Conservation (phyloP, 148 eudicot species). For the Rhododendron mucronatum region DNA sequence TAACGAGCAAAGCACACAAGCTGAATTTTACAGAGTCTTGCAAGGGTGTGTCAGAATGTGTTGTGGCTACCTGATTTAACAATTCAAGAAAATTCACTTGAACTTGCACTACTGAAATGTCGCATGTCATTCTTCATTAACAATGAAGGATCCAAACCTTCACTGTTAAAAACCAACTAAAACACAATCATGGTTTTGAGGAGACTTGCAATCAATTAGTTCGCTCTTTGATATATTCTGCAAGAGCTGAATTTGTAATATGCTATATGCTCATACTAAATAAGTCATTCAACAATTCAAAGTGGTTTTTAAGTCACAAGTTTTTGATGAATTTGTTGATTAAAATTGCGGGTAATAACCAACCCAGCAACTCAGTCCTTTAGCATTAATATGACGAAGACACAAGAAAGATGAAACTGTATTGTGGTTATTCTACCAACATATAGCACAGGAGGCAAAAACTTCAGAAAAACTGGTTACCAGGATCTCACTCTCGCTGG, state of each 20-base stretch:
- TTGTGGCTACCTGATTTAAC: neutral
- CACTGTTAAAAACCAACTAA: neutral
- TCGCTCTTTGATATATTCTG: neutral
- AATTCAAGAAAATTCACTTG: neutral
- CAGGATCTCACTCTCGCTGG: neutral
- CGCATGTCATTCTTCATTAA: neutral
- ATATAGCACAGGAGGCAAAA: neutral
- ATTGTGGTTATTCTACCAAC: neutral
- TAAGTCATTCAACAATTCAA: neutral
- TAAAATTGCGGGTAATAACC: neutral
- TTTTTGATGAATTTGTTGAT: neutral
- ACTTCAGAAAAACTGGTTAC: neutral
- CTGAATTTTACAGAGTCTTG: neutral
- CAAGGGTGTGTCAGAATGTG: neutral
- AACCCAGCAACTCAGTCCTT: neutral
- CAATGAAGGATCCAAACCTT: neutral
- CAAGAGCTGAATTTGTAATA: neutral
- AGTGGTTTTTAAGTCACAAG: too few relatives aligned
- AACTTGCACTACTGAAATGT: neutral
- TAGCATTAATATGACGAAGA: neutral
- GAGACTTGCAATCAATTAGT: neutral
- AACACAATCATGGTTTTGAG: neutral
- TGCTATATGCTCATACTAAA: neutral
- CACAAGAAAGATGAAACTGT: neutral
- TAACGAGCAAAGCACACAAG: neutral